These are phyloP conservation scores for Aspergillus sp. DNA, from an alignment of 2,329 filamentous ascomycete species.

Conservation along the genomic window DNA sequence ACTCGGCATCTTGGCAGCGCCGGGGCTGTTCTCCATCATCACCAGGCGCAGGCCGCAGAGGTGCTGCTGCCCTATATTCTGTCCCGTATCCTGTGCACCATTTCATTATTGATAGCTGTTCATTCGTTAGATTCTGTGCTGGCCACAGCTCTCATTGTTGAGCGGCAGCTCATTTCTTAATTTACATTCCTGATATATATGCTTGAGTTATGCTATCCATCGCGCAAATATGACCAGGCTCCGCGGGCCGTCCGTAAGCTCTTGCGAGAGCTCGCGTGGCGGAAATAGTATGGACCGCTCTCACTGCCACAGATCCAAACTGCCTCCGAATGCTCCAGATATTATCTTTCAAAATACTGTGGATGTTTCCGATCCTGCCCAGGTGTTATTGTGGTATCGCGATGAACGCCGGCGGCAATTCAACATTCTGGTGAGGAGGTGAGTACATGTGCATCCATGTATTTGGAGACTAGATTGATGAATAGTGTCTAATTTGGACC, in stretches of 20 bases:
- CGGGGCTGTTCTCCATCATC: background rate
- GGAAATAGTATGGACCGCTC: slow-evolving; percentile 29
- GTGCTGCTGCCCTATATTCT: background rate
- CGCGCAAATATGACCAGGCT: slow-evolving; percentile 42
- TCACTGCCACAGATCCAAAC: slow-evolving; percentile 36
- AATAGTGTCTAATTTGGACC: slow-evolving; percentile 9
- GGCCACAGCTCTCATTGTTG: background rate
- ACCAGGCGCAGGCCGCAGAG: background rate
- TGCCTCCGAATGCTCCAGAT: slow-evolving; percentile 43
- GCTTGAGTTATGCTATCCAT: slow-evolving; percentile 28
- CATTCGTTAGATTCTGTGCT: background rate
- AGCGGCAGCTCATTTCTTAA: background rate
- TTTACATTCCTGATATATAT: background rate
- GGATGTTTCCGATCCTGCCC: slow-evolving; percentile 36
- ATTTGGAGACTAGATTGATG: background rate
- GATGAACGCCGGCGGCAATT: slow-evolving; percentile 43
- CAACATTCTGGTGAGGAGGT: slow-evolving; percentile 69
- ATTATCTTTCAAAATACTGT: slow-evolving; percentile 41
- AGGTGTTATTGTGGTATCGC: slow-evolving; percentile 39
- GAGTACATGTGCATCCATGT: slow-evolving; percentile 25
- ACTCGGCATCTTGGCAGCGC: background rate
- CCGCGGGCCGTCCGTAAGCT: slow-evolving; percentile 40
- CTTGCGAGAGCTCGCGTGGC: slow-evolving; percentile 28
- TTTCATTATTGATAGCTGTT: background rate
- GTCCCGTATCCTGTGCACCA: background rate